phyloP scores from a whole-genome alignment of 441 rosid species.

The Dalechampia spathulata region DNA sequence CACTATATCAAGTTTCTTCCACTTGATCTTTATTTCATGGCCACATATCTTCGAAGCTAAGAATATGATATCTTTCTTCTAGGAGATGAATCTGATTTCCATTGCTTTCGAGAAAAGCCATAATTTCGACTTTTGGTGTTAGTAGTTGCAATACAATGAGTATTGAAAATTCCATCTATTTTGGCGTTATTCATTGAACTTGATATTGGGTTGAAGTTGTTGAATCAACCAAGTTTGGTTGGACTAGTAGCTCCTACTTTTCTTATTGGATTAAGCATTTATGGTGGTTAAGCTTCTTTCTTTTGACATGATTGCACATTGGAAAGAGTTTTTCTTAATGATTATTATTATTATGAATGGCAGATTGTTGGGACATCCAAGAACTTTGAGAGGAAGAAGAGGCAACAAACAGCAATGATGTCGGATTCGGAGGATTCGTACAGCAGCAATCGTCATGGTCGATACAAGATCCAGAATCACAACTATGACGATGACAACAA shows the following conservation, averaged over 20 bases:
- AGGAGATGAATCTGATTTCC: too few species aligned
- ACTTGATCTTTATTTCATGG: too few species aligned
- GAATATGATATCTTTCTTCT: too few species aligned
- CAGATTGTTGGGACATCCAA: constrained; percentile 68
- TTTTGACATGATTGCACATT: neutral
- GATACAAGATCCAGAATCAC: constrained; percentile 22
- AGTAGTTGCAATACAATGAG: neutral
- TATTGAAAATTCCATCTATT: neutral
- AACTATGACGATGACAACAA: constrained; percentile 12
- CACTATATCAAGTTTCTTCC: too few species aligned
- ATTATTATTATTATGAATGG: neutral
- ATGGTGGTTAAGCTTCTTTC: too few species aligned
- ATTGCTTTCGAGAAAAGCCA: too few species aligned
- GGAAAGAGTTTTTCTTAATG: neutral
- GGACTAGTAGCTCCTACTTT: too few species aligned
- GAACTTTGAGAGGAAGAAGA: constrained; percentile 42
- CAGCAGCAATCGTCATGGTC: constrained; percentile 48
- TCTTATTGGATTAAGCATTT: too few species aligned
- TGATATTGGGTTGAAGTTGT: too few species aligned
- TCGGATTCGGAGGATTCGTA: constrained; percentile 74
- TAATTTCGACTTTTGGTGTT: constrained; percentile 11
- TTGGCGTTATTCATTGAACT: neutral
- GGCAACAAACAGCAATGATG: constrained; percentile 27
- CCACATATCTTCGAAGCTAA: too few species aligned
- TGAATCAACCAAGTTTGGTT: too few species aligned